These are phyloP conservation scores for Globisporangium apiculatum DNA, from an alignment of 352 stramenopile species.

Conservation along the genomic window DNA sequence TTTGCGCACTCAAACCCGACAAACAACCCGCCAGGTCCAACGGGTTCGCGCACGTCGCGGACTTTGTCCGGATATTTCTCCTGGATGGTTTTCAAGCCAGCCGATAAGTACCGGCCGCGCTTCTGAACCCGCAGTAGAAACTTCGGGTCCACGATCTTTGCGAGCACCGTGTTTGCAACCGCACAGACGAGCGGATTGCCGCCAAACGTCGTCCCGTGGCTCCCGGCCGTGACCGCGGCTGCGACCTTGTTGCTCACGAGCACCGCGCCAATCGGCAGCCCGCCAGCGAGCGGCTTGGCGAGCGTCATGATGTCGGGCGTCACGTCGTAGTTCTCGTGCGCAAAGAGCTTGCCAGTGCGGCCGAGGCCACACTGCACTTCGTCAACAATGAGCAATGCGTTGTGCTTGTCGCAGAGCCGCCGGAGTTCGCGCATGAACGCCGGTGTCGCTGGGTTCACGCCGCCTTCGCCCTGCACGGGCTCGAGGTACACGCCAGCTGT, in stretches of 20 bases:
- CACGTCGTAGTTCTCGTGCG: slow-evolving; percentile 91
- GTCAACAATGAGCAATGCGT: slow-evolving; percentile 96
- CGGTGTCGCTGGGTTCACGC: slow-evolving; percentile 87
- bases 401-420: slow-evolving; percentile 90
- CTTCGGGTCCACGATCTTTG: slow-evolving; percentile 55
- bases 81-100: slow-evolving; percentile 52
- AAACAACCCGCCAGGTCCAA: slow-evolving; percentile 71
- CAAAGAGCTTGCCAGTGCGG: slow-evolving; percentile 93
- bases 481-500: slow-evolving; percentile 79
- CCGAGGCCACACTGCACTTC: slow-evolving; percentile 98
- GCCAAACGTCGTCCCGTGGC: slow-evolving; percentile 96
- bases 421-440: slow-evolving; percentile 90
- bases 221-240: slow-evolving; percentile 86
- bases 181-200: slow-evolving; percentile 95
- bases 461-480: slow-evolving; percentile 90
- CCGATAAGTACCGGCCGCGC: slow-evolving; percentile 48
- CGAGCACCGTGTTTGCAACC: slow-evolving; percentile 80
- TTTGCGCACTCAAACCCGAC: slow-evolving; percentile 71
- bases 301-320: slow-evolving; percentile 95
- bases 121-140: slow-evolving; percentile 76
- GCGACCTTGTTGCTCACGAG: slow-evolving; percentile 89
- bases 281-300: slow-evolving; percentile 95
- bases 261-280: slow-evolving; percentile 95
- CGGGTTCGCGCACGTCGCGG: slow-evolving; percentile 52
- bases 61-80: slow-evolving; percentile 71